phyloP scores from a whole-genome alignment of 495 filamentous ascomycete species.

The Penicillium flavigenum region DNA sequence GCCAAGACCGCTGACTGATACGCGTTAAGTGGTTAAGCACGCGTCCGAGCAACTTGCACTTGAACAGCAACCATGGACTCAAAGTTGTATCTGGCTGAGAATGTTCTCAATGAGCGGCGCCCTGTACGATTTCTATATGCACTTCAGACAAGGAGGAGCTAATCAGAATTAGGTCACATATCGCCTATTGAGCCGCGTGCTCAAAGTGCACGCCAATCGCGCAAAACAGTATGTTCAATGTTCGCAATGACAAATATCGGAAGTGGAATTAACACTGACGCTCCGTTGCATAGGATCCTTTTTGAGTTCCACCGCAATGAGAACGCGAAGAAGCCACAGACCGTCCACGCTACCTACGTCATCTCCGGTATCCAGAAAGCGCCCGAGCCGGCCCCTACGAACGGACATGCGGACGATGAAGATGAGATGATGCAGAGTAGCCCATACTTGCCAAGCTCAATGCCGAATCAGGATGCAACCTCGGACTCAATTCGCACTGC shows the following conservation, averaged over 20 bases:
- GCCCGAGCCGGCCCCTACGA: conserved; percentile 34
- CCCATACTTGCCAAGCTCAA: conserved; percentile 60
- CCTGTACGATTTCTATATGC: conserved; percentile 53
- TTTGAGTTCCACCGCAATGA: conserved; percentile 82
- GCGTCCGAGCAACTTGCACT: conserved; percentile 32
- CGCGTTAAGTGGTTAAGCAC: conserved; percentile 50
- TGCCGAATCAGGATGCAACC: conserved; percentile 49
- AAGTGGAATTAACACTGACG: conserved; percentile 1
- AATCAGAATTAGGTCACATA: conserved; percentile 69
- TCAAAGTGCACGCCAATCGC: conserved; percentile 77
- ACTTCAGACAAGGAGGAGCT: background rate
- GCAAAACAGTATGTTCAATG: conserved; percentile 68
- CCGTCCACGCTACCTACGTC: conserved; percentile 85
- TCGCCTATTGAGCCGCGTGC: conserved; percentile 71
- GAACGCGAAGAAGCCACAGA: conserved; percentile 71
- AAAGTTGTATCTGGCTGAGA: conserved; percentile 68
- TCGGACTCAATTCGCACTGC: conserved; percentile 41
- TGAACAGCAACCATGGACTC: conserved; percentile 47
- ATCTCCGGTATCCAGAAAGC: conserved; percentile 60
- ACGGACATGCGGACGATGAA: conserved; percentile 49
- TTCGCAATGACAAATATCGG: background rate
- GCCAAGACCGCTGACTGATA: conserved; percentile 54
- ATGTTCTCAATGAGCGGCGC: conserved; percentile 73
- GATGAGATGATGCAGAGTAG: conserved; percentile 75
- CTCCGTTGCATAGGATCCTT: conserved; percentile 64